Evolutionary conservation across 306 rosid species (phyloP), one percentile per base, ranked within the genome.

Genomic region (Macrotyloma uniflorum): DNA sequence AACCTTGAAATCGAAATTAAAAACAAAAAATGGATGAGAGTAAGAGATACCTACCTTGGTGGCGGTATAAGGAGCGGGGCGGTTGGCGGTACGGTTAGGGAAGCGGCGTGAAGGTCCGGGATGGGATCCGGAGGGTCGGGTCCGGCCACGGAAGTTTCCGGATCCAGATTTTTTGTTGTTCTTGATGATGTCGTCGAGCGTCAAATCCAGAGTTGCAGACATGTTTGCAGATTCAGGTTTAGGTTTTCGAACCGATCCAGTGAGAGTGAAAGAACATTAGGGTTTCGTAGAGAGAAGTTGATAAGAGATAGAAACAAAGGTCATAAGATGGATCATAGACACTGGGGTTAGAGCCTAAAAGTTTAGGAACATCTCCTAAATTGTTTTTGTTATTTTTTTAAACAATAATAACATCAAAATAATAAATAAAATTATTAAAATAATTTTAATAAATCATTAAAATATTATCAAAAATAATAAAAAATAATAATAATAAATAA

Each of bases 101-200:
- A 84, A 5, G 58, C 97, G 97, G 80, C 98, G 98, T 69, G 96
- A 83, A 19, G 98, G 98, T 1, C 97, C 98, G 11, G 85, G n/a
- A n/a, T n/a, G n/a, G n/a, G n/a, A 64, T 42, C 95, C 89, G 36
- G 72, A 42, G 33, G 54, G 9, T 50, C 94, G 81, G 50, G 79
- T 86, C 0, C 93, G 89, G 66, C 89, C 91, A 1, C 90, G 79
- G 50, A 36, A 33, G 46, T 77, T 86, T 1, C 81, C 88, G 64
- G 98, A 91, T 82, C 96, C 98, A 38, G 99, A 68, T 70, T 93
- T 91, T 84, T 90, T 90, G 89, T 89, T 91, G 79, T 67, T 91
- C 90, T 93, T 90, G 76, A 93, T 93, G 86, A 96, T 74, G 64
- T 96, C 99, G 6, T 96, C 99, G 15, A 96, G 90, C 53, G 96